phyloP scores from a whole-genome alignment of 2,329 filamentous ascomycete genomes.

The Claviceps pazoutovae region DNA sequence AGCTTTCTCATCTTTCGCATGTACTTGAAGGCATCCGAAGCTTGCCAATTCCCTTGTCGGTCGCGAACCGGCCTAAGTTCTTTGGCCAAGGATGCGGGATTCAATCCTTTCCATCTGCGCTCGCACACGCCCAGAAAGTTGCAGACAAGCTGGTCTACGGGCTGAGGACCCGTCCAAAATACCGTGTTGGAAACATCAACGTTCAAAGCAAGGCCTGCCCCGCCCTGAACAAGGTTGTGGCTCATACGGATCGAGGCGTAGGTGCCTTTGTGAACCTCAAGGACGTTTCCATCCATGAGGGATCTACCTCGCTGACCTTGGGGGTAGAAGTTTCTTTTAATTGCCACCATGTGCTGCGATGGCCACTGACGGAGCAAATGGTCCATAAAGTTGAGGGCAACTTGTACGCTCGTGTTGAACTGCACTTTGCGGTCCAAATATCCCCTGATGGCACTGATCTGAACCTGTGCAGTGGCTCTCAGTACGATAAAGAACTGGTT shows the following conservation, averaged over 20 bases:
- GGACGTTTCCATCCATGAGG: constrained; percentile 41
- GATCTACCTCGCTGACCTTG: constrained; percentile 30
- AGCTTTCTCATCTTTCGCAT: constrained; percentile 41
- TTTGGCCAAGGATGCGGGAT: constrained; percentile 14
- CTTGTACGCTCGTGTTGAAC: constrained; percentile 55
- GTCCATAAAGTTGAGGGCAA: constrained; percentile 81
- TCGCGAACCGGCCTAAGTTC: constrained; percentile 22
- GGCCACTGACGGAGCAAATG: constrained; percentile 77
- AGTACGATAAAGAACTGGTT: constrained; percentile 49
- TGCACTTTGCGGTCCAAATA: constrained; percentile 49
- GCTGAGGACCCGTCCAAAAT: constrained; percentile 52
- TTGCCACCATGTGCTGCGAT: constrained; percentile 47
- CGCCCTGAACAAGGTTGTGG: constrained; percentile 32
- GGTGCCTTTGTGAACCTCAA: constrained; percentile 77
- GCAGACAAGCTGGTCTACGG: constrained; percentile 24
- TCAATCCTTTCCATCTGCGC: constrained; percentile 13
- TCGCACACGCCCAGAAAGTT: constrained; percentile 20
- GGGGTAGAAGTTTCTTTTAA: constrained; percentile 76
- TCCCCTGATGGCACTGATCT: constrained; percentile 48
- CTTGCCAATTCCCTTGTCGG: constrained; percentile 14
- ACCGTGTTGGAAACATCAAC: constrained; percentile 84
- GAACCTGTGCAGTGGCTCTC: constrained; percentile 50
- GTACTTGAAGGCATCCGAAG: constrained; percentile 38
- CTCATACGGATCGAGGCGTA: constrained; percentile 75
- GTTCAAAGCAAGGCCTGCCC: constrained; percentile 62